Evolutionary conservation across 768 basidiomycete genomes (phyloP), one percentile per base, ranked within the genome.

Genomic region (Phanerochaete carnosa): DNA sequence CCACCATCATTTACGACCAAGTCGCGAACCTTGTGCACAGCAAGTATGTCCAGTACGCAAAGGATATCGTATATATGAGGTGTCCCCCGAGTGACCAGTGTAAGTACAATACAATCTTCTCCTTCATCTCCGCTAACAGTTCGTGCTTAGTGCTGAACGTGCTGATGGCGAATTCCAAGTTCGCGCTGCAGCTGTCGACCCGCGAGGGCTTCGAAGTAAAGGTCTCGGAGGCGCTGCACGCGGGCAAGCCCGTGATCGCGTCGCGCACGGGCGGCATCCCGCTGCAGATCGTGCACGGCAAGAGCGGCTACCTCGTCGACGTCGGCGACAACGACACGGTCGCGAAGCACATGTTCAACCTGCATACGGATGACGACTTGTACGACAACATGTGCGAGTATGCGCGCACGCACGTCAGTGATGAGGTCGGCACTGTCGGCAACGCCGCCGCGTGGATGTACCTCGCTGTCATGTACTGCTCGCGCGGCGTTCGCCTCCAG

Each of bases 161-260:
- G 9, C 81, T 97, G 66, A 84, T 97, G 83, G 87, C 90, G 55
- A 95, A 95, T 65, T 83, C 92, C 47, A 88, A 91, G 77, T 88
- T 95, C 60, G 94, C 92, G 3, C 83, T 94, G 52, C 95, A 98
- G 73, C 85, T 98, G 47, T 94, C 92, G 55, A 89, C 90, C 47
- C 89, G 94, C 59, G 95, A 98, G 76, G 95, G 95, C 29, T 98
- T 97, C 76, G 95, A 98, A 70, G 93, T 98, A 75, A 98, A 98
- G 74, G 94, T 95, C 53, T 94, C 93, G 50, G 93, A 96, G 76
- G 93, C 92, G n/a, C 80, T 98, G 55, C 92, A 95, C 74, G 86
- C 92, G 30, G 90, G 90, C 62, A 90, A 90, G 64, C 94, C 94
- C 32, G 81, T 95, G 68, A 83, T 98, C 67, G 92, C 92, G 8